phyloP scores from a whole-genome alignment of 108 stramenopile genomes.

The Cyclotella sp. region DNA sequence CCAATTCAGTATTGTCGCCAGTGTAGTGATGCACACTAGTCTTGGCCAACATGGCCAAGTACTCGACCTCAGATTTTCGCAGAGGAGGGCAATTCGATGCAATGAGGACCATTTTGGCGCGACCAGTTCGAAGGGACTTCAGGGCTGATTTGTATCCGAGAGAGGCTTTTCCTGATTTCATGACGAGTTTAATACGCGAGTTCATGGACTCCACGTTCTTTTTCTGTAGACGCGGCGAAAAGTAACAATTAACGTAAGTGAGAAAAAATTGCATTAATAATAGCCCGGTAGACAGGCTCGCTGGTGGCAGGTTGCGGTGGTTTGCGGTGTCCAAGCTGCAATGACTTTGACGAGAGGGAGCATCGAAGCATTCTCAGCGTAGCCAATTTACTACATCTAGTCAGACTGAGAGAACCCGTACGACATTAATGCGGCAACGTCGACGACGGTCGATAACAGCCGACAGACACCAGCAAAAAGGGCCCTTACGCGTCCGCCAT shows the following conservation, averaged over 20 bases:
- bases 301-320: not conserved
- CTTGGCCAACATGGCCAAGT: slow-evolving; percentile 99
- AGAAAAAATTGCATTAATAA: not conserved
- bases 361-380: no score
- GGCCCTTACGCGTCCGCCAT: not conserved
- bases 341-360: no score
- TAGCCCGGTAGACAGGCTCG: not conserved
- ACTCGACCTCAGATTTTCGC: slow-evolving; percentile 98
- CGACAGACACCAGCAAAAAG: not conserved
- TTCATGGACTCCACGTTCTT: slow-evolving; percentile 97
- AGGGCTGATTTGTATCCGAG: slow-evolving; percentile 97
- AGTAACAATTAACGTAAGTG: slow-evolving; percentile 14
- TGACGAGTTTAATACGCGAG: slow-evolving; percentile 98
- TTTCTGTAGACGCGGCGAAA: slow-evolving; percentile 59
- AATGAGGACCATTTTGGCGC: slow-evolving; percentile 97
- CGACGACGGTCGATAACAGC: not conserved
- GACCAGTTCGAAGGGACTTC: slow-evolving; percentile 93
- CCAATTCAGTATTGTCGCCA: slow-evolving; percentile 96
- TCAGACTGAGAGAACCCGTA: no score
- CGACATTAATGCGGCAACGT: not conserved
- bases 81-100: slow-evolving; percentile 97
- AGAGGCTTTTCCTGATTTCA: slow-evolving; percentile 97
- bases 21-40: slow-evolving; percentile 95
- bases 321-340: not conserved
- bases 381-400: no score